Evolutionary conservation across 2,329 filamentous ascomycete species (phyloP).

Genomic region (Paecilomyces niveus): DNA sequence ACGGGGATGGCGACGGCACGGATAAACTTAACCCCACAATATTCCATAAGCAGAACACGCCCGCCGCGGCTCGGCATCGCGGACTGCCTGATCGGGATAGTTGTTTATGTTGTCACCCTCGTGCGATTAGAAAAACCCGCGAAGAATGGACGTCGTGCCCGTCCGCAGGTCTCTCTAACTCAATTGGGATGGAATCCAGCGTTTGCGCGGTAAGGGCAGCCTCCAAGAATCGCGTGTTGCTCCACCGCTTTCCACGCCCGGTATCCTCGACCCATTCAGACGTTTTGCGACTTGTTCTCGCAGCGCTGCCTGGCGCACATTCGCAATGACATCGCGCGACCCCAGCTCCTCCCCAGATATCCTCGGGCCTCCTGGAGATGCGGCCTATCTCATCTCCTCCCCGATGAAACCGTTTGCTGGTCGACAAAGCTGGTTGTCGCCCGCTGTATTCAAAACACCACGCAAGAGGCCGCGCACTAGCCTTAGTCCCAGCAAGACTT

Average conservation of each 20-base stretch:
- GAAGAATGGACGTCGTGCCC: neutral
- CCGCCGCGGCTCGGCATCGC: slow-evolving; percentile 5
- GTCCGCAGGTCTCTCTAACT: neutral
- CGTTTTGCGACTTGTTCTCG: neutral
- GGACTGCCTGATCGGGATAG: slow-evolving; percentile 27
- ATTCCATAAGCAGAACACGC: slow-evolving; percentile 10
- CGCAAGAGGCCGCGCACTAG: slow-evolving; percentile 27
- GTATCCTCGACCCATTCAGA: slow-evolving; percentile 1
- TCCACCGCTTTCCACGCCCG: slow-evolving; percentile 15
- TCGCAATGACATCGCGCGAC: slow-evolving; percentile 26
- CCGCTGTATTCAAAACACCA: slow-evolving; percentile 28
- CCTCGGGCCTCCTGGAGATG: slow-evolving; percentile 35
- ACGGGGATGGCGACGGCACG: neutral
- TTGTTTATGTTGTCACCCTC: slow-evolving; percentile 23
- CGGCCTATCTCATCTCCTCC: slow-evolving; percentile 36
- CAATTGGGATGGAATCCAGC: neutral
- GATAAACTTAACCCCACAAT: slow-evolving; percentile 3
- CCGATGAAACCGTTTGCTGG: slow-evolving; percentile 31
- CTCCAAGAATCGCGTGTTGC: slow-evolving; percentile 3
- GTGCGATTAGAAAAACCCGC: slow-evolving; percentile 9
- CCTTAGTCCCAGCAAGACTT: slow-evolving; percentile 28
- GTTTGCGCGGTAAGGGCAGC: slow-evolving; percentile 13
- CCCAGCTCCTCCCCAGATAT: slow-evolving; percentile 37
- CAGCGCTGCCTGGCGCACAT: slow-evolving; percentile 12
- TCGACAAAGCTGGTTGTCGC: slow-evolving; percentile 34